phyloP scores from a whole-genome alignment of 495 filamentous ascomycete genomes.

The Xylaria palmicola region DNA sequence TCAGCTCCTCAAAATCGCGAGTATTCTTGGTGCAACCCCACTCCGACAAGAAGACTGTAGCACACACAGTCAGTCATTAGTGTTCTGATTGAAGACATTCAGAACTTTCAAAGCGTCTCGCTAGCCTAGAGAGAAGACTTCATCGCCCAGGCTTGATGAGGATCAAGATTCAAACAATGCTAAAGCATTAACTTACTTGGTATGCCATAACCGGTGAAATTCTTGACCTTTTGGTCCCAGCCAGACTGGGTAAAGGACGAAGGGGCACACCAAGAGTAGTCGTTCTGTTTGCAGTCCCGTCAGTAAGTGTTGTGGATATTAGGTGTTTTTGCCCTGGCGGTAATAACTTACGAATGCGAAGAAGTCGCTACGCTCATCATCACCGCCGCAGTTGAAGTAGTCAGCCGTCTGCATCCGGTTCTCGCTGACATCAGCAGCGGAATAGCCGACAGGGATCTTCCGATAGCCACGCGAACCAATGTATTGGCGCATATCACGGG shows the following conservation, averaged over 20 bases:
- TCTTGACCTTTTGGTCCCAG: constrained; percentile 90
- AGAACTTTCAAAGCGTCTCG: too few species aligned
- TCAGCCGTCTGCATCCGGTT: constrained; percentile 87
- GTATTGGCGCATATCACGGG: constrained; percentile 87
- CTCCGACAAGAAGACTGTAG: constrained; percentile 79
- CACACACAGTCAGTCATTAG: neutral
- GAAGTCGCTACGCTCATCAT: constrained; percentile 86
- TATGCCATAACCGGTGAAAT: constrained; percentile 84
- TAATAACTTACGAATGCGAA: constrained; percentile 69
- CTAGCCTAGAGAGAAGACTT: too few species aligned
- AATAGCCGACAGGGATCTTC: constrained; percentile 87
- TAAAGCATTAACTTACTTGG: constrained; percentile 46
- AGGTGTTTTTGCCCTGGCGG: neutral
- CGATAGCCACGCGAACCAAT: constrained; percentile 73
- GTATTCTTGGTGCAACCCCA: constrained; percentile 82
- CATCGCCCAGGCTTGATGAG: neutral
- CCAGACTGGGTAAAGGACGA: constrained; percentile 74
- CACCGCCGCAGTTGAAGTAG: constrained; percentile 93
- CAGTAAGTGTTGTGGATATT: neutral
- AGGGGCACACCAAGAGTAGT: constrained; percentile 92
- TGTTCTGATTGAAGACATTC: neutral
- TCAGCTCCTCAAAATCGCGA: constrained; percentile 79
- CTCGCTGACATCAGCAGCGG: constrained; percentile 78
- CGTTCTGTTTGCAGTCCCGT: constrained; percentile 54
- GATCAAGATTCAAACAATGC: neutral